phyloP scores from a whole-genome alignment of 2,329 filamentous ascomycete genomes.

The Pestalotiopsis sp. region DNA sequence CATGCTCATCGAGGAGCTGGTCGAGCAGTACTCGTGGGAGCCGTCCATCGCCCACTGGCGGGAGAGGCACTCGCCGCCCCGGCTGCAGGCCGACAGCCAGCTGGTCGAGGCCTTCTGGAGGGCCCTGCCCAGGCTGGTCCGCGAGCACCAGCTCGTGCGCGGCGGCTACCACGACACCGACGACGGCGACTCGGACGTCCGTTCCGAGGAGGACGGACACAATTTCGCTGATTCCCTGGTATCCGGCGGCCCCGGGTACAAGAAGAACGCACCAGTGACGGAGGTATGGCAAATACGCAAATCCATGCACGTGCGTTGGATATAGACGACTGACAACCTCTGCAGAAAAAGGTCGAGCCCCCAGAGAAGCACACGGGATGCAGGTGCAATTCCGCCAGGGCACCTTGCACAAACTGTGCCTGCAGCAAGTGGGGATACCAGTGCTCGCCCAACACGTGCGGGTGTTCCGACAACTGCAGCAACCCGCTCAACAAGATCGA shows the following conservation, averaged over 20 bases:
- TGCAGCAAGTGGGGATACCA: conserved; percentile 1
- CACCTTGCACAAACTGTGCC: neutral
- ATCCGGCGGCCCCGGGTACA: neutral
- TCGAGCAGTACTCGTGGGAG: neutral
- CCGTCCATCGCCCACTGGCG: neutral
- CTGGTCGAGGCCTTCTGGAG: neutral
- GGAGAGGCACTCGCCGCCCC: neutral
- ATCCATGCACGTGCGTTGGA: neutral
- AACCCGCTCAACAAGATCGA: neutral
- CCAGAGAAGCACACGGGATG: neutral
- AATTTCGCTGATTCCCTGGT: neutral
- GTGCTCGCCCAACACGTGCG: neutral
- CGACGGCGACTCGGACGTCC: neutral
- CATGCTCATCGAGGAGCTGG: neutral
- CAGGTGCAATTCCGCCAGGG: neutral
- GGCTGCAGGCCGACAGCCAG: neutral
- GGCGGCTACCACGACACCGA: neutral
- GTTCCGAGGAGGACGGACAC: neutral
- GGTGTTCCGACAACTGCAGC: neutral
- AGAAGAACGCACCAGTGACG: neutral
- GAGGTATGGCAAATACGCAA: neutral
- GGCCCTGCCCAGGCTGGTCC: neutral
- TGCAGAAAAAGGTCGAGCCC: neutral
- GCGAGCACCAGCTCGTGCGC: neutral
- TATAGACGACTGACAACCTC: neutral